phyloP scores from a whole-genome alignment of 352 stramenopile species.

The Thalassiosira ordinaria region DNA sequence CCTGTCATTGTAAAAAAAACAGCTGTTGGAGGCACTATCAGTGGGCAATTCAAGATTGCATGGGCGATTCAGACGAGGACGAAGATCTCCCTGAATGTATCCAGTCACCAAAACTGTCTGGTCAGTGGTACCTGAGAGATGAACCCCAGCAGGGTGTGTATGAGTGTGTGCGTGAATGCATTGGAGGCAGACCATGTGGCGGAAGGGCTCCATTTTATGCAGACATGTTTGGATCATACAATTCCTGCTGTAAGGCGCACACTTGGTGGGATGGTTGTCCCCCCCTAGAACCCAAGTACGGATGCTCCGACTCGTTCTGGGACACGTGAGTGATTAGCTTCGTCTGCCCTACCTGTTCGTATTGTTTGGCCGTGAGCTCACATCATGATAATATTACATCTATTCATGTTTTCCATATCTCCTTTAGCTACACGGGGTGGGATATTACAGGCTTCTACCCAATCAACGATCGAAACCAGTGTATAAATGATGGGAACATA shows the following conservation, averaged over 20 bases:
- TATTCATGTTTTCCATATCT: too few relatives aligned
- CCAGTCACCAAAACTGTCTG: background rate
- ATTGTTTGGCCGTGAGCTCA: too few relatives aligned
- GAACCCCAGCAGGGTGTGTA: background rate
- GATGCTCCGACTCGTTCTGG: constrained; percentile 5
- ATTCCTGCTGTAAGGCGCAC: background rate
- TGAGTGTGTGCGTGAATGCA: constrained; percentile 3
- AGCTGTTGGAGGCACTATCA: too few relatives aligned
- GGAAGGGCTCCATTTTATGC: background rate
- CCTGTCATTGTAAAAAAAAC: too few relatives aligned
- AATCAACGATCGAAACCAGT: too few relatives aligned
- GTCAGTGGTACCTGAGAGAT: constrained; percentile 1
- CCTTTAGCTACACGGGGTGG: background rate
- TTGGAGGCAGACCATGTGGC: background rate
- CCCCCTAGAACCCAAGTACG: too few relatives aligned
- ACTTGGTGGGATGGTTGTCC: background rate
- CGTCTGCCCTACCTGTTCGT: too few relatives aligned
- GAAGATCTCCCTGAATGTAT: background rate
- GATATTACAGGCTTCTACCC: background rate
- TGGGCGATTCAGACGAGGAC: background rate
- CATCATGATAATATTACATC: too few relatives aligned
- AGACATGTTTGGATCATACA: background rate
- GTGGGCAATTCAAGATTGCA: background rate
- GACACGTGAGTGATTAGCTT: too few relatives aligned
- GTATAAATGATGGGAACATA: background rate